Conservation (phyloP, 2,329 filamentous ascomycete species). For the Diplodia mutila region DNA sequence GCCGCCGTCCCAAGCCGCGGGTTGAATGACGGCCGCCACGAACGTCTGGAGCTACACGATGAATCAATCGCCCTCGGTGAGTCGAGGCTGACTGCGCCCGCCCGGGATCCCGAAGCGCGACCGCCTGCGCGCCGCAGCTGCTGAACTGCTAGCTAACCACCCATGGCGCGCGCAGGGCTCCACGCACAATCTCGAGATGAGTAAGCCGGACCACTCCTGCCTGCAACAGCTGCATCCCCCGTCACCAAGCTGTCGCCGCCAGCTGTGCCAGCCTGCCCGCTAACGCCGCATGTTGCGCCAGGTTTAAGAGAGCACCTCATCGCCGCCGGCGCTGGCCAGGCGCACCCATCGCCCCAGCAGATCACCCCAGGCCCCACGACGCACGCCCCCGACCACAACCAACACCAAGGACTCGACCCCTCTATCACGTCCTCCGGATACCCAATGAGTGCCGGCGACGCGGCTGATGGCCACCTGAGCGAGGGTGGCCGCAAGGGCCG, state of each 20-base stretch:
- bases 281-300: slow-evolving; percentile 35
- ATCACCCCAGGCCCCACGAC: slow-evolving; percentile 35
- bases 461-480: slow-evolving; percentile 49
- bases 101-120: not conserved
- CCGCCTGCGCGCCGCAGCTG: too few species aligned
- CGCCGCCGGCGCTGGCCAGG: slow-evolving; percentile 54
- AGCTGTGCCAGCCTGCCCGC: not conserved
- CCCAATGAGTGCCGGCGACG: slow-evolving; percentile 52
- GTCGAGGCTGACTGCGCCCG: slow-evolving; percentile 19
- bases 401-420: slow-evolving; percentile 61
- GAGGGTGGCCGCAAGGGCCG: slow-evolving; percentile 71
- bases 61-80: slow-evolving; percentile 26
- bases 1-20: slow-evolving; percentile 3
- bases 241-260: not conserved
- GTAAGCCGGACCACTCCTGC: slow-evolving; percentile 22
- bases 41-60: slow-evolving; percentile 24
- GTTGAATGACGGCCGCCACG: slow-evolving; percentile 26
- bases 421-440: slow-evolving; percentile 58
- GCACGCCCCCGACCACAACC: slow-evolving; percentile 48
- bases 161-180: slow-evolving; percentile 18
- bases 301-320: slow-evolving; percentile 67
- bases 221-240: slow-evolving; percentile 21
- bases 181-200: slow-evolving; percentile 26
- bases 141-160: not conserved
- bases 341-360: slow-evolving; percentile 42